Percentiles rank a stretch among this genome's conserved stretches.
Conservation (phyloP, 2,329 filamentous ascomycete genomes). For the Trichoderma atrobrunneum region DNA sequence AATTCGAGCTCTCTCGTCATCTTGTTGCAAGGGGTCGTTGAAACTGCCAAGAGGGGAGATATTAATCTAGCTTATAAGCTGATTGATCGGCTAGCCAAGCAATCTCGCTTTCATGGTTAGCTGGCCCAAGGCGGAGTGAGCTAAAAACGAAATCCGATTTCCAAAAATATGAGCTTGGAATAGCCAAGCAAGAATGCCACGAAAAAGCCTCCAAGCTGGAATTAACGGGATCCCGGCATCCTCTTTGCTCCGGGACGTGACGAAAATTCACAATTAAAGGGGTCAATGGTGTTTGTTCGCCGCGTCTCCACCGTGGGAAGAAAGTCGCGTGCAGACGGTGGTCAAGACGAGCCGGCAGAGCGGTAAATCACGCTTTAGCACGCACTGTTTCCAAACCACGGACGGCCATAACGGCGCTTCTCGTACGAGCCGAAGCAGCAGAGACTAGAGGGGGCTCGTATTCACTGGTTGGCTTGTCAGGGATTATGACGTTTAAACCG, state of each 20-base stretch:
- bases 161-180: not conserved
- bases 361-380: conserved; percentile 12
- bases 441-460: conserved; percentile 12
- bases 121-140: not conserved
- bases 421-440: conserved; percentile 11
- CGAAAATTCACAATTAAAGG: conserved; percentile 7
- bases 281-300: conserved; percentile 13
- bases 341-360: not conserved
- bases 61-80: not conserved
- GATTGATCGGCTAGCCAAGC: not conserved
- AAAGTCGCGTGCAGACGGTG: not conserved
- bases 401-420: not conserved
- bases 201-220: not conserved
- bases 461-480: conserved; percentile 5
- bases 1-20: not conserved
- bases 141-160: not conserved
- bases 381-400: not conserved
- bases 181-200: not conserved
- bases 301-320: conserved; percentile 16
- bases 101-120: not conserved
- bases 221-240: not conserved
- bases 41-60: conserved; percentile 9
- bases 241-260: not conserved
- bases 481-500: conserved; percentile 10
- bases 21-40: not conserved